Evolutionary conservation across 176 grass and related monocot genomes (phyloP).

Genomic region (Tuctoria greenei): DNA sequence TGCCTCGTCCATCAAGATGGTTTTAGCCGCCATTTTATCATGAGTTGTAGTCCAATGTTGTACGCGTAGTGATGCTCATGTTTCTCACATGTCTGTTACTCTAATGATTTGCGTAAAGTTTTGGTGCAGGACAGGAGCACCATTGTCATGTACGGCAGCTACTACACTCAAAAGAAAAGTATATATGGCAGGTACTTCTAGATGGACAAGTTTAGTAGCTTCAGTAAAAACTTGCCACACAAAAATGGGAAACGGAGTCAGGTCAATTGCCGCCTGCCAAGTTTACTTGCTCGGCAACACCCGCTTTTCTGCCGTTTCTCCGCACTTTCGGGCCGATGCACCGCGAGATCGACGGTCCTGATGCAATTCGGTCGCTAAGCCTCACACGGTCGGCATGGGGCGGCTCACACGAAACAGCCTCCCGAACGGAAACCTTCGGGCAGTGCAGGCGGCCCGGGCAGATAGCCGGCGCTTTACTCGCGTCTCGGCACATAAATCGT

Average conservation of each 20-base stretch:
- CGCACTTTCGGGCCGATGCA: neutral
- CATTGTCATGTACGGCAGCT: neutral
- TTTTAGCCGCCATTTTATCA: neutral
- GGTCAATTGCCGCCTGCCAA: neutral
- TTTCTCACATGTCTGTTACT: neutral
- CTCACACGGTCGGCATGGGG: slow-evolving; percentile 58
- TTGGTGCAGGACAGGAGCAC: neutral
- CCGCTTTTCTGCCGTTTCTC: neutral
- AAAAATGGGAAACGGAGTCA: neutral
- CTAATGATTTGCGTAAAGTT: neutral
- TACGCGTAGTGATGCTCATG: neutral
- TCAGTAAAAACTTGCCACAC: neutral
- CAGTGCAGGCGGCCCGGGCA: slow-evolving; percentile 32
- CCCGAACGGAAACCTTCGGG: slow-evolving; percentile 40
- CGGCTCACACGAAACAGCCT: slow-evolving; percentile 66
- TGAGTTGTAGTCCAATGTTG: neutral
- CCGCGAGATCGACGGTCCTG: neutral
- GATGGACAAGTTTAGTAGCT: neutral
- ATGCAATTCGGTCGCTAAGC: neutral
- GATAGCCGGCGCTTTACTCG: slow-evolving; percentile 39
- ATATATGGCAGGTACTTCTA: neutral
- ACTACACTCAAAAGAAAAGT: neutral
- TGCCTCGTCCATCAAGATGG: neutral
- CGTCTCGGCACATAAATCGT: slow-evolving; percentile 35
- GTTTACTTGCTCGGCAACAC: neutral